A percentile compares a stretch with the other conserved stretches of the same genome.
These are phyloP conservation scores for Boletus barrowsii DNA, from an alignment of 768 basidiomycete species.

Conservation along the genomic window DNA sequence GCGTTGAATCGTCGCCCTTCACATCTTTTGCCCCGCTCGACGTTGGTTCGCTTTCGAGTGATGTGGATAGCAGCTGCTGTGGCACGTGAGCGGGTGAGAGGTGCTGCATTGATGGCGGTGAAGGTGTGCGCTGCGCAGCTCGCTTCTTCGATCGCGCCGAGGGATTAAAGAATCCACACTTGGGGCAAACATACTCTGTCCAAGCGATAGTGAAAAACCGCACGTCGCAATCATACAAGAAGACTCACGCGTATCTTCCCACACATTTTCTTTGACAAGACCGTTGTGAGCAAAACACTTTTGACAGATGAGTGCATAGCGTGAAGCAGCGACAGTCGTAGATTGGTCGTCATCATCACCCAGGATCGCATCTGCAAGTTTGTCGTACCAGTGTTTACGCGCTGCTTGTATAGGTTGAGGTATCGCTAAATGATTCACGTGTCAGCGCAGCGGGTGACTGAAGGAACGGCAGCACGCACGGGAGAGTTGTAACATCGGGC, in stretches of 20 bases:
- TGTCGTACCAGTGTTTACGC: slow-evolving; percentile 82
- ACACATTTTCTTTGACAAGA: slow-evolving; percentile 76
- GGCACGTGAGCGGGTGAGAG: slow-evolving; percentile 8
- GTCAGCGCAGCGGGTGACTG: slow-evolving; percentile 7
- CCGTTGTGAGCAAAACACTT: slow-evolving; percentile 89
- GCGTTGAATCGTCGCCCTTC: slow-evolving; percentile 6
- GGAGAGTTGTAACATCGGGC: slow-evolving; percentile 36
- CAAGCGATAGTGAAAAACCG: neutral
- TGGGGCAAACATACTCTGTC: slow-evolving; percentile 81
- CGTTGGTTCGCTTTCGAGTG: neutral
- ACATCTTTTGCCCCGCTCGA: neutral
- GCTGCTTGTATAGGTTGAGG: slow-evolving; percentile 46
- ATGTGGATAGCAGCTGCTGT: neutral
- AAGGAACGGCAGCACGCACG: slow-evolving; percentile 30
- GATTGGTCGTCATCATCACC: slow-evolving; percentile 67
- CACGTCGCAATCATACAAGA: neutral
- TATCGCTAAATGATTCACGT: slow-evolving; percentile 25
- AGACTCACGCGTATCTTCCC: slow-evolving; percentile 77
- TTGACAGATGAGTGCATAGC: slow-evolving; percentile 86
- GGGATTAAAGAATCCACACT: slow-evolving; percentile 81
- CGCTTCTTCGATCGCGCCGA: slow-evolving; percentile 36
- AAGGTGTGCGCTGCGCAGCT: slow-evolving; percentile 24
- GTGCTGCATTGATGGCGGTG: slow-evolving; percentile 21
- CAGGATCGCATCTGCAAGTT: slow-evolving; percentile 79
- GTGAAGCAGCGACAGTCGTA: slow-evolving; percentile 36